These are phyloP conservation scores for Saccharomyces hybrid DNA, from an alignment of 1,139 yeast genomes.

Conservation along the genomic window DNA sequence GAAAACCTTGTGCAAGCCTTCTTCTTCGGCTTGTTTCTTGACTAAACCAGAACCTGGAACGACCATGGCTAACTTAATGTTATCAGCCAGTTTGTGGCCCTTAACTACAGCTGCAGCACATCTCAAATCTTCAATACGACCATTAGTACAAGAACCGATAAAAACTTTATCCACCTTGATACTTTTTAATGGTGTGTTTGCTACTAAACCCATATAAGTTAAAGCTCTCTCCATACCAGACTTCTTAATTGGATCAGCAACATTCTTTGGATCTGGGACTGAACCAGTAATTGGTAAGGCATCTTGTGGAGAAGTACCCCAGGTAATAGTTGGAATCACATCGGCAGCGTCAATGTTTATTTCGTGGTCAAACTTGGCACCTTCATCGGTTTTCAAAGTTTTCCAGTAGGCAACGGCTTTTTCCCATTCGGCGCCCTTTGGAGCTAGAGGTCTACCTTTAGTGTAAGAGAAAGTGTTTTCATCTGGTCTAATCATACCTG, in stretches of 20 bases:
- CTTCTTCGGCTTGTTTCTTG: conserved; percentile 85
- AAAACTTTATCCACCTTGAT: conserved; percentile 84
- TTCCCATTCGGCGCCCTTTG: conserved; percentile 89
- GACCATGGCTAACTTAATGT: conserved; percentile 74
- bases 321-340: conserved; percentile 90
- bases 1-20: conserved; percentile 88
- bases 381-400: conserved; percentile 78
- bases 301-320: conserved; percentile 99
- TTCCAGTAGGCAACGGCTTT: conserved; percentile 93
- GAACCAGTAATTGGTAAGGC: conserved; percentile 86
- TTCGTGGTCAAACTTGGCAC: conserved; percentile 81
- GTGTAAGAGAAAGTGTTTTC: conserved; percentile 79
- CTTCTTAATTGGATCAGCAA: conserved; percentile 65
- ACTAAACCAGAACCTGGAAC: conserved; percentile 98
- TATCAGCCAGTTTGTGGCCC: conserved; percentile 81
- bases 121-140: conserved; percentile 94
- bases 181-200: conserved; percentile 72
- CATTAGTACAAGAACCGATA: conserved; percentile 96
- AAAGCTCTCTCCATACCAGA: conserved; percentile 88
- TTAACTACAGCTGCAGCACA: conserved; percentile 90
- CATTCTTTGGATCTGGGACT: conserved; percentile 82
- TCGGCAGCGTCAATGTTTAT: conserved; percentile 76
- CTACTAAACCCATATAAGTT: conserved; percentile 79
- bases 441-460: conserved; percentile 91
- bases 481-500: conserved; percentile 98